Conservation (phyloP, 2,329 filamentous ascomycete species). For the Fusarium mexicanum region DNA sequence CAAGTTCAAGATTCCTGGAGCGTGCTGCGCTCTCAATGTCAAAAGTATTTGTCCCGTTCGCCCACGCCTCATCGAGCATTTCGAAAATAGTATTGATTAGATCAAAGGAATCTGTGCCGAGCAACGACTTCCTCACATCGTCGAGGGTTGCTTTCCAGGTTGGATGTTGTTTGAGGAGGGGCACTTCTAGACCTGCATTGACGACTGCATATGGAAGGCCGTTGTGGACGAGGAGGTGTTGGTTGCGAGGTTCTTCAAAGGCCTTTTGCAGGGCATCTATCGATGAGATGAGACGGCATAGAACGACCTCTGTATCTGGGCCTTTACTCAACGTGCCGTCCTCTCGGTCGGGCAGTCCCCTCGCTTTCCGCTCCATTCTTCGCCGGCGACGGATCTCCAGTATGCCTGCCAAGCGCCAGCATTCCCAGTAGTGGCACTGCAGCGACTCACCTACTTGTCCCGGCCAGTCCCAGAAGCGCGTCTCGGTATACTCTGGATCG, state of each 20-base stretch:
- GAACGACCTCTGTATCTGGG: constrained; percentile 29
- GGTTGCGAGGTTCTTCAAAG: constrained; percentile 32
- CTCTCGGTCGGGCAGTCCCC: not conserved
- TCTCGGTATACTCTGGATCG: constrained; percentile 36
- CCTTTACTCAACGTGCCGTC: not conserved
- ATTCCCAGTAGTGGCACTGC: constrained; percentile 37
- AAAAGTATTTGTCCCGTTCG: constrained; percentile 29
- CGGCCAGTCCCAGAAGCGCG: constrained; percentile 31
- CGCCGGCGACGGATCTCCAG: constrained; percentile 35
- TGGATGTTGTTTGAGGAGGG: constrained; percentile 21
- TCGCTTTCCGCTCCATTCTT: constrained; percentile 15
- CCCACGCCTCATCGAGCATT: constrained; percentile 34
- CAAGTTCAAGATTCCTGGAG: constrained; percentile 23
- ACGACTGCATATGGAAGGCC: constrained; percentile 32
- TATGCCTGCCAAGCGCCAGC: constrained; percentile 35
- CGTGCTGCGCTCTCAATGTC: constrained; percentile 30
- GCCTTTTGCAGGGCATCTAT: constrained; percentile 38
- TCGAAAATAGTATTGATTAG: constrained; percentile 20
- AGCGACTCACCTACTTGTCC: constrained; percentile 38
- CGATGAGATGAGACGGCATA: constrained; percentile 34
- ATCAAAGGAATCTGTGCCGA: constrained; percentile 19
- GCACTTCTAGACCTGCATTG: constrained; percentile 32
- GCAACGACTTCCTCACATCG: constrained; percentile 19
- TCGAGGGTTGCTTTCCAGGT: constrained; percentile 32
- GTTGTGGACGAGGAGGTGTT: constrained; percentile 34